Conservation (phyloP, 179 eudicot genomes). For the Corrigiola litoralis region DNA sequence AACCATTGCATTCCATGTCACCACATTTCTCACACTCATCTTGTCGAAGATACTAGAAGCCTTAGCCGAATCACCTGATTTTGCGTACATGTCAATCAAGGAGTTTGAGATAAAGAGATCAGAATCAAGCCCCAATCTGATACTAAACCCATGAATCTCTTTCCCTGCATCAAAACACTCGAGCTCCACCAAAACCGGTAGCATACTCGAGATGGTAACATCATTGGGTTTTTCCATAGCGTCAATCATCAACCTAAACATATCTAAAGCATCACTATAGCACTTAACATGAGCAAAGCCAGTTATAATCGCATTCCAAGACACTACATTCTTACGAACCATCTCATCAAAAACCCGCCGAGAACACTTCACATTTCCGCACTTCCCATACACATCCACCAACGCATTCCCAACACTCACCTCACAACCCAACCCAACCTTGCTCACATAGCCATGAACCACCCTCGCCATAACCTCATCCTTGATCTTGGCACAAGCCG, state of each 20-base stretch:
- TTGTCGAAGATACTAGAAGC: slow-evolving; percentile 44
- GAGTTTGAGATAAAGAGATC: slow-evolving; percentile 65
- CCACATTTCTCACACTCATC: slow-evolving; percentile 42
- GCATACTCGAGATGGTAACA: slow-evolving; percentile 54
- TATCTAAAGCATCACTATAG: slow-evolving; percentile 32
- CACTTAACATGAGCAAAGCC: slow-evolving; percentile 37
- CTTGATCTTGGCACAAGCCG: slow-evolving; percentile 45
- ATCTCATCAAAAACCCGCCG: slow-evolving; percentile 41
- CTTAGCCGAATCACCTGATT: slow-evolving; percentile 34
- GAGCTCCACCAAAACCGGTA: slow-evolving; percentile 53
- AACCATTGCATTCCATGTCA: slow-evolving; percentile 72
- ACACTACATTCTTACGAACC: slow-evolving; percentile 43
- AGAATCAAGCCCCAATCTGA: slow-evolving; percentile 41
- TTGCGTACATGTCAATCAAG: slow-evolving; percentile 68
- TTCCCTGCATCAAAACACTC: slow-evolving; percentile 39
- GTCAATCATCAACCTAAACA: slow-evolving; percentile 48
- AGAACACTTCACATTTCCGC: slow-evolving; percentile 31
- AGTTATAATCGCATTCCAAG: slow-evolving; percentile 66
- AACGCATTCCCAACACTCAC: slow-evolving; percentile 48
- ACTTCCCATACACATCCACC: slow-evolving; percentile 71
- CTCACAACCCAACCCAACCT: slow-evolving; percentile 44
- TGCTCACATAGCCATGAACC: slow-evolving; percentile 54
- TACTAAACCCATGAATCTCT: slow-evolving; percentile 56
- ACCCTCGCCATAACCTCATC: slow-evolving; percentile 32
- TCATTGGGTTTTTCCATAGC: slow-evolving; percentile 34